Evolutionary conservation across 345 rosid genomes (phyloP).

Genomic region (Adansonia digitata): DNA sequence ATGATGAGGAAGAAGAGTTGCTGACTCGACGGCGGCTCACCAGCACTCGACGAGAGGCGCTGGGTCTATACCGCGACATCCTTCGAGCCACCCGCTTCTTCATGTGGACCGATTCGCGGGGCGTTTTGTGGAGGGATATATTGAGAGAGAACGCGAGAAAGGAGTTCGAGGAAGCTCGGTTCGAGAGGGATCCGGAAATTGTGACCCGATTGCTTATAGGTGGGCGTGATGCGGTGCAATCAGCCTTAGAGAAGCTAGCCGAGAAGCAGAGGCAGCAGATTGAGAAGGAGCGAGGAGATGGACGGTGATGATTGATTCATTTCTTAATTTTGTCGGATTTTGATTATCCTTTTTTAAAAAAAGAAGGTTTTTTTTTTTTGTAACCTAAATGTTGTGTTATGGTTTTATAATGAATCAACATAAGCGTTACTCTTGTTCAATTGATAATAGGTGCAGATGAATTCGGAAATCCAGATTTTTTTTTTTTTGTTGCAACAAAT

Average conservation of each 20-base stretch:
- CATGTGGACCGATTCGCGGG: conserved; percentile 69
- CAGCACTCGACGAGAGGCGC: conserved; percentile 66
- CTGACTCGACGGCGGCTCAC: conserved; percentile 53
- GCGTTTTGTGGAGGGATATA: conserved; percentile 67
- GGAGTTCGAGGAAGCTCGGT: conserved; percentile 80
- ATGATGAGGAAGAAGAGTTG: conserved; percentile 61
- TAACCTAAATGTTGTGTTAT: background rate
- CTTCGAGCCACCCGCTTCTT: conserved; percentile 80
- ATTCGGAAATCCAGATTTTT: background rate
- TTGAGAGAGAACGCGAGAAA: conserved; percentile 77
- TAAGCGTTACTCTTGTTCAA: background rate
- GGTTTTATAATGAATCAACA: background rate
- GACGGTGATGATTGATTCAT: conserved; percentile 15
- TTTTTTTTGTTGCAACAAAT: background rate
- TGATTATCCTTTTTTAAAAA: background rate
- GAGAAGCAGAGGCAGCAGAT: conserved; percentile 72
- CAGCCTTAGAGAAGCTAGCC: conserved; percentile 63
- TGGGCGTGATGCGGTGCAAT: conserved; percentile 71
- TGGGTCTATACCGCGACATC: conserved; percentile 78
- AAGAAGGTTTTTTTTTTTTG: background rate
- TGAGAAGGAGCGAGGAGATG: conserved; percentile 41
- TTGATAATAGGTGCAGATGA: background rate
- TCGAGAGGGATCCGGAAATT: conserved; percentile 77
- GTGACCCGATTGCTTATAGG: conserved; percentile 70
- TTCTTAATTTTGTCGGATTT: background rate